phyloP scores from a whole-genome alignment of 768 basidiomycete genomes.

The Kwoniella dendrophila region DNA sequence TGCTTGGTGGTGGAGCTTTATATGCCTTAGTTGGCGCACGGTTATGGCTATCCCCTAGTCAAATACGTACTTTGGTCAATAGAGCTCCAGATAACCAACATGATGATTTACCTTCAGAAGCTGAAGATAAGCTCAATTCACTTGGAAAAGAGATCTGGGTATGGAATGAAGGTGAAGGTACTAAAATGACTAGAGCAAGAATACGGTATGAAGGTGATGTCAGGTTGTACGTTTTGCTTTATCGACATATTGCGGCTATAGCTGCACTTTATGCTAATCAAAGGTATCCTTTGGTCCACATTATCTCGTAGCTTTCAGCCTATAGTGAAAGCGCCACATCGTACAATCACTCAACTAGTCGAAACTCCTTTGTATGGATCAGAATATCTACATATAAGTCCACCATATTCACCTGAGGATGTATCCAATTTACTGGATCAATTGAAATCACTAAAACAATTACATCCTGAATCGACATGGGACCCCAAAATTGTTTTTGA shows the following conservation, averaged over 20 bases:
- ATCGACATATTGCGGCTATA: no score
- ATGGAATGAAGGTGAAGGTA: slow-evolving; percentile 31
- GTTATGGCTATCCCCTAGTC: slow-evolving; percentile 34
- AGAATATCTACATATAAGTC: slow-evolving; percentile 43
- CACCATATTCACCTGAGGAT: slow-evolving; percentile 38
- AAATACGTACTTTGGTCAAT: slow-evolving; percentile 35
- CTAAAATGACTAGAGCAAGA: slow-evolving; percentile 36
- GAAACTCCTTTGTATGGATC: slow-evolving; percentile 30
- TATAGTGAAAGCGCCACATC: slow-evolving; percentile 27
- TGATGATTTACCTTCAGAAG: slow-evolving; percentile 27
- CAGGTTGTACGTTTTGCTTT: slow-evolving; percentile 22
- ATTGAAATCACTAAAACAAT: not conserved
- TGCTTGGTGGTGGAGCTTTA: slow-evolving; percentile 44
- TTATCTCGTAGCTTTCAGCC: slow-evolving; percentile 42
- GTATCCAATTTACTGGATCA: slow-evolving; percentile 26
- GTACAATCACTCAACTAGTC: slow-evolving; percentile 26
- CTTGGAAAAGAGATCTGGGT: slow-evolving; percentile 44
- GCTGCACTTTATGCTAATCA: no score
- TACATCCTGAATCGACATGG: slow-evolving; percentile 18
- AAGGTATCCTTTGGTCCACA: no score
- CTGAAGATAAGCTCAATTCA: slow-evolving; percentile 22
- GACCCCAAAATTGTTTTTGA: slow-evolving; percentile 47
- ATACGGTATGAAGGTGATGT: slow-evolving; percentile 47
- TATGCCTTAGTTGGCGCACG: slow-evolving; percentile 47
- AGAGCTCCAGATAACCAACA: slow-evolving; percentile 14